Percentiles rank a stretch among this genome's conserved stretches.
phyloP scores from a whole-genome alignment of 768 basidiomycete species.

The Tubosaeta sp. region DNA sequence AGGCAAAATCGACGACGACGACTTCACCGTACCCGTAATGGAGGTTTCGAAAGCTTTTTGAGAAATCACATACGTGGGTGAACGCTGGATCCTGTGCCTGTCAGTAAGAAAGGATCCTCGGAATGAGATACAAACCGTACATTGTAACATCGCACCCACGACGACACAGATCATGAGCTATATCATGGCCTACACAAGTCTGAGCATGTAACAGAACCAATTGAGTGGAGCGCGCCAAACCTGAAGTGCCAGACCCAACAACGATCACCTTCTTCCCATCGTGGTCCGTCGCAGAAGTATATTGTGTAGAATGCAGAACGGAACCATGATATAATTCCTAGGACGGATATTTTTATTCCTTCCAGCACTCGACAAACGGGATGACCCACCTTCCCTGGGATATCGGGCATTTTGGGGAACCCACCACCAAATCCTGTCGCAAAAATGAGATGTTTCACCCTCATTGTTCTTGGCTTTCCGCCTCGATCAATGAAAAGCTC shows the following conservation, averaged over 20 bases:
- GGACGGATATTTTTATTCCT: neutral
- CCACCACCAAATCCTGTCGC: conserved; percentile 54
- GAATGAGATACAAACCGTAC: conserved; percentile 9
- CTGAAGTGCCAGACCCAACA: conserved; percentile 61
- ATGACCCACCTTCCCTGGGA: conserved; percentile 38
- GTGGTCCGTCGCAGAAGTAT: conserved; percentile 42
- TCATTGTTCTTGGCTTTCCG: conserved; percentile 30
- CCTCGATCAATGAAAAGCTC: conserved; percentile 34
- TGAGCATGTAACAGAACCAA: conserved; percentile 1
- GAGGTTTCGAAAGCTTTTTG: neutral
- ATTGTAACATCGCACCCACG: conserved; percentile 29
- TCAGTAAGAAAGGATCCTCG: conserved; percentile 25
- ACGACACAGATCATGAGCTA: conserved; percentile 32
- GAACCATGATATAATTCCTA: conserved; percentile 50
- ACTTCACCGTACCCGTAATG: conserved; percentile 13
- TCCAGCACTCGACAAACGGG: too few relatives aligned
- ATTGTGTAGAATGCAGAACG: conserved; percentile 50
- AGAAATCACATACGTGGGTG: conserved; percentile 26
- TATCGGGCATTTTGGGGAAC: conserved; percentile 41
- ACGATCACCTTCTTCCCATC: conserved; percentile 61
- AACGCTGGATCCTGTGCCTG: conserved; percentile 23
- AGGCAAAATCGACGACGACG: neutral
- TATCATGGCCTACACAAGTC: conserved; percentile 31
- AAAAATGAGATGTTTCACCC: conserved; percentile 49
- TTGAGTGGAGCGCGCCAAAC: conserved; percentile 22